phyloP scores from a whole-genome alignment of 176 grass and related monocot species.

The Cymbopogon citratus region DNA sequence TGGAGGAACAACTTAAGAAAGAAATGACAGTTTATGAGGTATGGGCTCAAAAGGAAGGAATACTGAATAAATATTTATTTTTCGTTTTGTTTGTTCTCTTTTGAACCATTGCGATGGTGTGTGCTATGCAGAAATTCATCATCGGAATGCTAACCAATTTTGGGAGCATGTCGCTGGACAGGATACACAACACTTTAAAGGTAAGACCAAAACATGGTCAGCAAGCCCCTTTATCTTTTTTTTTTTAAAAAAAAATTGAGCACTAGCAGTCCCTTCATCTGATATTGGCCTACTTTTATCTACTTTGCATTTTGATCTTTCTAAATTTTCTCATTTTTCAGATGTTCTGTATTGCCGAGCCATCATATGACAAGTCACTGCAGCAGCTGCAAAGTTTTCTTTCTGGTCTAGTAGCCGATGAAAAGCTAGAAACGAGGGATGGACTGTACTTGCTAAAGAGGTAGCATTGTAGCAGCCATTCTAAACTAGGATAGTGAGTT shows the following conservation, averaged over 20 bases:
- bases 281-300: background rate
- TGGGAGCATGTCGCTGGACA: constrained; percentile 80
- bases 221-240: background rate
- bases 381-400: constrained; percentile 90
- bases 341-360: constrained; percentile 94
- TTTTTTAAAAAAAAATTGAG: no score
- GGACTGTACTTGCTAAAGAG: constrained; percentile 64
- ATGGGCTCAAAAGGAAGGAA: constrained; percentile 5
- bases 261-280: background rate
- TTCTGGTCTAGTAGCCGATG: constrained; percentile 67
- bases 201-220: constrained; percentile 5
- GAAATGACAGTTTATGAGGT: constrained; percentile 99
- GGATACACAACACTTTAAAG: constrained; percentile 97
- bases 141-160: constrained; percentile 94
- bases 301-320: background rate
- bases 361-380: constrained; percentile 92
- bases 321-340: constrained; percentile 28
- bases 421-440: constrained; percentile 88
- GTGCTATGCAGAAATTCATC: constrained; percentile 86
- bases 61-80: background rate
- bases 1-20: constrained; percentile 89
- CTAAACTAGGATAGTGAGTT: background rate
- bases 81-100: background rate
- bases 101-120: background rate
- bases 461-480: background rate